phyloP scores from a whole-genome alignment of 768 basidiomycete genomes.

The Dacryopinax primogenitus region DNA sequence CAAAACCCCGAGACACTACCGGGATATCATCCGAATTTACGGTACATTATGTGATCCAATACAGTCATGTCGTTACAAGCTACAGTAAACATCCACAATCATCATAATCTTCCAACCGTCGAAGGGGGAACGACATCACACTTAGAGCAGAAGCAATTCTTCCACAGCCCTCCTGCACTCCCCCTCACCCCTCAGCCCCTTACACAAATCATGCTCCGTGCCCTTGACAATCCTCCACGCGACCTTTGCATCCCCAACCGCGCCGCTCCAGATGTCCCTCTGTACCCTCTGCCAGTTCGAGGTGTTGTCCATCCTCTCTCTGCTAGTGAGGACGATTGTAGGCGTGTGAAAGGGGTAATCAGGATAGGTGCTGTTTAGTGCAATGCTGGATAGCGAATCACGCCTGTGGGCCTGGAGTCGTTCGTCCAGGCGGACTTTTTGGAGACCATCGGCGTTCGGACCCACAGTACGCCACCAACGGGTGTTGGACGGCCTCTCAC shows the following conservation, averaged over 20 bases:
- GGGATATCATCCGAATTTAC: no score
- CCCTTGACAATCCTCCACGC: neutral
- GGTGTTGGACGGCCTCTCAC: slow-evolving; percentile 22
- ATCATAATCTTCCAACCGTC: no score
- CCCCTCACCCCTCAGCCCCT: slow-evolving; percentile 1
- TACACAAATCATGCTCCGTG: slow-evolving; percentile 3
- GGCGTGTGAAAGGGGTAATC: neutral
- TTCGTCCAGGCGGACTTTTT: slow-evolving; percentile 25
- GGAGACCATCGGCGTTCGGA: slow-evolving; percentile 20
- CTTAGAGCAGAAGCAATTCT: neutral
- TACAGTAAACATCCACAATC: no score
- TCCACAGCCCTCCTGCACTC: slow-evolving; percentile 3
- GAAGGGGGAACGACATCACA: no score
- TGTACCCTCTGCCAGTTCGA: slow-evolving; percentile 1
- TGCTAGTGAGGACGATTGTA: neutral
- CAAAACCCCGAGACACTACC: no score
- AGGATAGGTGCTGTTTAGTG: slow-evolving; percentile 5
- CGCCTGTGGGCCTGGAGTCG: neutral
- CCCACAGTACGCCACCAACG: slow-evolving; percentile 21
- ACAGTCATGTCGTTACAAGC: no score
- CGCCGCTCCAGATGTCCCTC: slow-evolving; percentile 7
- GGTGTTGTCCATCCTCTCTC: neutral
- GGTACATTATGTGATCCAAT: no score
- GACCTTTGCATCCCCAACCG: neutral
- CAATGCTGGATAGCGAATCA: neutral